These are phyloP conservation scores for Tulasnella sp. DNA, from an alignment of 768 basidiomycete species.

Conservation along the genomic window DNA sequence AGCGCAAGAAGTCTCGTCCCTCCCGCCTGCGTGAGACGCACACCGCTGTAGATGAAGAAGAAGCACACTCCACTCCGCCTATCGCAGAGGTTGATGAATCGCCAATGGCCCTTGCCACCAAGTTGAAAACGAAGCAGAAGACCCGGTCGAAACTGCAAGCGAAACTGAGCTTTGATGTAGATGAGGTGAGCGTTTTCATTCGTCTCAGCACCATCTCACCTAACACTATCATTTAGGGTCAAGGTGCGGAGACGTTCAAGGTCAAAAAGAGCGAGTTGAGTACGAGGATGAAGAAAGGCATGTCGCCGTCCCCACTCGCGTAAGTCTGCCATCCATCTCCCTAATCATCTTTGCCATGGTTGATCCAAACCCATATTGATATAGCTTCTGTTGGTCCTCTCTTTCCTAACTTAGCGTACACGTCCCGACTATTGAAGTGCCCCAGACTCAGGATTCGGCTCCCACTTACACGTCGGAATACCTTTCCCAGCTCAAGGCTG, in stretches of 20 bases:
- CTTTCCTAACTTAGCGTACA: slow-evolving; percentile 42
- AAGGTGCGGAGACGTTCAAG: slow-evolving; percentile 53
- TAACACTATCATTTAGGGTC: slow-evolving; percentile 21
- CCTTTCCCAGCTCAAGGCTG: slow-evolving; percentile 67
- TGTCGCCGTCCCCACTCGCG: not conserved
- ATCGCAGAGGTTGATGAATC: slow-evolving; percentile 14
- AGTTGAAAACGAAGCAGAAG: slow-evolving; percentile 60
- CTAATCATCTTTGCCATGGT: no score
- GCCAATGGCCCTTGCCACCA: slow-evolving; percentile 25
- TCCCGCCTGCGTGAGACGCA: slow-evolving; percentile 3
- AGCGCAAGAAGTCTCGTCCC: slow-evolving; percentile 13
- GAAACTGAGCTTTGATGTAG: slow-evolving; percentile 64
- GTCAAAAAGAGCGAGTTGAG: slow-evolving; percentile 73
- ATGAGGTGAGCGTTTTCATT: slow-evolving; percentile 37
- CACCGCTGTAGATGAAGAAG: not conserved
- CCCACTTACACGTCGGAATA: slow-evolving; percentile 63
- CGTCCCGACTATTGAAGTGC: slow-evolving; percentile 36
- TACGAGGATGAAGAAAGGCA: slow-evolving; percentile 31
- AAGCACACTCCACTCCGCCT: not conserved
- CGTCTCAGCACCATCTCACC: slow-evolving; percentile 13
- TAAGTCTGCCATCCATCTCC: not conserved
- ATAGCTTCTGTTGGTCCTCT: slow-evolving; percentile 26
- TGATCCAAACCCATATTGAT: not conserved
- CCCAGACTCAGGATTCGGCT: slow-evolving; percentile 29
- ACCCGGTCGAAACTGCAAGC: slow-evolving; percentile 49